Evolutionary conservation across 495 filamentous ascomycete species (phyloP).

Genomic region (Lentithecium fluviatile): DNA sequence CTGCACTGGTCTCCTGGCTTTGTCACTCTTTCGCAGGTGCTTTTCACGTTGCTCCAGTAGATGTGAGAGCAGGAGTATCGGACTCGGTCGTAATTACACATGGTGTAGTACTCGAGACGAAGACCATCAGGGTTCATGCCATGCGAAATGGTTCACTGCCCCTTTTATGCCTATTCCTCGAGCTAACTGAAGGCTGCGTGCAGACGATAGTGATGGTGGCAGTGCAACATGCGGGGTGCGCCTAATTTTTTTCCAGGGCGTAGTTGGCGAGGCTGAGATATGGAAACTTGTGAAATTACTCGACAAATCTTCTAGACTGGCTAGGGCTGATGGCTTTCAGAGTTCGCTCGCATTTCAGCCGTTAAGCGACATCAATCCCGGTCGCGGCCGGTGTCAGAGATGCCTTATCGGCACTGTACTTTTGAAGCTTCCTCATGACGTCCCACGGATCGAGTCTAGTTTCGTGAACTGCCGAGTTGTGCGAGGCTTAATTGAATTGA

Average conservation of each 20-base stretch:
- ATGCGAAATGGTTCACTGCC: background rate
- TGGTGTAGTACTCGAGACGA: background rate
- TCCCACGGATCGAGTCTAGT: too few relatives aligned
- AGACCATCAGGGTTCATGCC: background rate
- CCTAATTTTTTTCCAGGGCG: background rate
- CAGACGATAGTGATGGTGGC: background rate
- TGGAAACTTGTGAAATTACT: too few relatives aligned
- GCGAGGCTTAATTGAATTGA: too few relatives aligned
- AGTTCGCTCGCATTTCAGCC: too few relatives aligned
- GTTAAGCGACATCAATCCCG: too few relatives aligned
- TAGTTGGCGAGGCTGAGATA: background rate
- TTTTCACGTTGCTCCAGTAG: background rate
- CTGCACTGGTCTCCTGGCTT: background rate
- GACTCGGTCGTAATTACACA: background rate
- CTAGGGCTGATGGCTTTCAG: too few relatives aligned
- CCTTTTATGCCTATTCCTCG: background rate
- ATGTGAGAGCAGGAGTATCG: background rate
- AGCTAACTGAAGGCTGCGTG: background rate
- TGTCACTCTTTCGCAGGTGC: background rate
- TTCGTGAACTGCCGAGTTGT: too few relatives aligned
- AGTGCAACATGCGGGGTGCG: background rate
- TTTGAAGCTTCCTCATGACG: too few relatives aligned
- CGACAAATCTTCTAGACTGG: too few relatives aligned
- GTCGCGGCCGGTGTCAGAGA: too few relatives aligned
- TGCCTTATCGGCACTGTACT: too few relatives aligned